phyloP scores from a whole-genome alignment of 441 rosid genomes.

The Pelargonium cotyledonis region DNA sequence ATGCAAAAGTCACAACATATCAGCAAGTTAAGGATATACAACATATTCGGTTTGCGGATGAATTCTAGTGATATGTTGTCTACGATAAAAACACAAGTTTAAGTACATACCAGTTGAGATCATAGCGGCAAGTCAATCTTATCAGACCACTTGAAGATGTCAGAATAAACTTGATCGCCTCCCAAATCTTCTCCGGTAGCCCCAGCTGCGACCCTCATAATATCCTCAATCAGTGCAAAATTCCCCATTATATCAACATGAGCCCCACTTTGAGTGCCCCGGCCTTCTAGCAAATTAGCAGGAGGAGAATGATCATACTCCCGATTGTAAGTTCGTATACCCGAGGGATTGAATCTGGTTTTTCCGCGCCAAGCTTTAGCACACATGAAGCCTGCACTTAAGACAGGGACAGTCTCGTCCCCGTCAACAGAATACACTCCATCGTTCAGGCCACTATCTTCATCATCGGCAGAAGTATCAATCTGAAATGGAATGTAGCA shows the following conservation, averaged over 20 bases:
- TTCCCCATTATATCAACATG: slow-evolving; percentile 98
- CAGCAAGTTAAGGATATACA: too few species aligned
- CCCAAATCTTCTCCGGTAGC: slow-evolving; percentile 77
- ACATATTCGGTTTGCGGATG: too few species aligned
- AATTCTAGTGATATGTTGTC: too few species aligned
- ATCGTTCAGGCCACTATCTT: slow-evolving; percentile 61
- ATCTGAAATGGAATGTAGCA: slow-evolving; percentile 91
- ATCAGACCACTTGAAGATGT: slow-evolving; percentile 76
- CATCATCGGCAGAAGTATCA: slow-evolving; percentile 61
- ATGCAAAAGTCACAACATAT: too few species aligned
- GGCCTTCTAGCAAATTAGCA: slow-evolving; percentile 74
- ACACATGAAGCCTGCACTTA: slow-evolving; percentile 91
- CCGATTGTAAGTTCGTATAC: slow-evolving; percentile 57
- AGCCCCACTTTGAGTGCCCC: slow-evolving; percentile 85
- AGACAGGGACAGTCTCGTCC: slow-evolving; percentile 86
- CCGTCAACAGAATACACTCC: slow-evolving; percentile 87
- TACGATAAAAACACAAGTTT: neutral
- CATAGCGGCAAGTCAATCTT: slow-evolving; percentile 61
- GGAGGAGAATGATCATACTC: slow-evolving; percentile 88
- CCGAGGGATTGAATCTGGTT: slow-evolving; percentile 87
- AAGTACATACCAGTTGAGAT: slow-evolving; percentile 6
- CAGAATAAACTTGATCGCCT: slow-evolving; percentile 71
- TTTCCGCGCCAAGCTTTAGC: slow-evolving; percentile 98
- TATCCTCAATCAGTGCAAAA: slow-evolving; percentile 80
- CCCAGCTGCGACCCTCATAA: slow-evolving; percentile 87